Base-by-base conservation (phyloP, 179 eudicot genomes). In the Camellia oleifera region DNA sequence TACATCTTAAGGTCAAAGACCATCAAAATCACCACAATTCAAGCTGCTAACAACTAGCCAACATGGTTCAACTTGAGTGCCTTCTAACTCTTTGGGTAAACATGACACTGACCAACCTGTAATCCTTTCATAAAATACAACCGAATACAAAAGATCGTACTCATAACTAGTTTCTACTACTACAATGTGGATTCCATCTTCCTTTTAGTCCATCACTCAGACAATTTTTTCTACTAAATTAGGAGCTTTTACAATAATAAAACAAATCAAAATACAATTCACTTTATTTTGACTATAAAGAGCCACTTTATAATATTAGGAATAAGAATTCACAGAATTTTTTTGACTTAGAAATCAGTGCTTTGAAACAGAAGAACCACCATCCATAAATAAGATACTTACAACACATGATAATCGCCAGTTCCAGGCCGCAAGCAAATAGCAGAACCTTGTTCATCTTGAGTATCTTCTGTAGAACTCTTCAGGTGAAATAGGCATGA, bases 321-420 rank as follows among this genome's bases (percentile, higher is more conserved):
- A 32, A 32, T 32, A 32, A 32, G 40, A 32, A 32, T 32, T 32
- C 40, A 32, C 40, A 32, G 40, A 32, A 32, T 32, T 32, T 32
- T 32, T 32, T 32, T 44, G 32, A 18, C 23, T 74, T n/a, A 75
- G 10, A 40, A 60, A 67, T 5, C 42, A 50, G n/a, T 26, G 48
- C 40, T 58, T 17, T 11, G 11, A 10, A 75, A 58, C 13, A 44
- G 42, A 45, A 18, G 63, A 58, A 74, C 26, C 2, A 12, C 46
- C 4, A 62, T 76, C 54, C 53, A 46, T 23, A 40, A 17, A 42
- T 57, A 45, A 76, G 70, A 62, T 70, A 87, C 95, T 91, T 87
- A 94, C 98, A 94, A 92, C 67, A 88, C 97, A 86, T 89, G 93
- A 83, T 88, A 89, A 58, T 89, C 97, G 65, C 94, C 91, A 72